Evolutionary conservation across 352 stramenopile species (phyloP), one percentile per base, ranked within the genome.

Genomic region (Phytophthora cactorum): DNA sequence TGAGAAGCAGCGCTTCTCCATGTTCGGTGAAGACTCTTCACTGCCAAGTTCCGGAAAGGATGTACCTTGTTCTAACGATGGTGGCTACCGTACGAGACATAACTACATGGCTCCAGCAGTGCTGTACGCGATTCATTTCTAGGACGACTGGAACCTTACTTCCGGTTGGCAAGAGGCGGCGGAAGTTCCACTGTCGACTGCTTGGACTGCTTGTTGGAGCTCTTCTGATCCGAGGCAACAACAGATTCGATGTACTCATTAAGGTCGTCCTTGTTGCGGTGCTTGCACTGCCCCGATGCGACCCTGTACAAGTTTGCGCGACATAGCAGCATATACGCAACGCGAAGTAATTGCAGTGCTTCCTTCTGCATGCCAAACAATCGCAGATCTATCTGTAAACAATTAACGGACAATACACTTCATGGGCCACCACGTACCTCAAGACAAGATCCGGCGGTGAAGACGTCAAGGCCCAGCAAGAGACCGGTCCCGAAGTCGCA

Each of bases 401-500:
- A 49, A 2, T 41, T 14, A 57, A 31, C 51, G 5, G n/a, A 25
- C 14, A 39, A 14, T 22, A 4, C 3, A 22, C 8, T 25, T 11
- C 22, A 44, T 34, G 12, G 54, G 12, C 12, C 31, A 9, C 50
- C 10, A 54, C 70, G 34, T 45, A 84, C 81, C 73, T 89, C 71
- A 4, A 88, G 72, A 36, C 58, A 57, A 0, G 65, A 44, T 3
- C 77, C 74, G n/a, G 60, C 63, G 1, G 75, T 85, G 36, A 88
- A 90, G 5, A 91, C 58, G 46, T 91, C 81, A 3, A 91, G 60
- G 22, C 83, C 83, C 12, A 91, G 75, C 60, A 89, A 60, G 31
- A 91, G 58, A 43, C 79, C 69, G 4, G 83, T 90, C 7, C 83
- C 83, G 64, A 91, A 91, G 58, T 91, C 83, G 58, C 79, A 90